These are phyloP conservation scores for Allomyces macrogynus DNA, from an alignment of 192 early-diverging fungal genomes.

Conservation along the genomic window DNA sequence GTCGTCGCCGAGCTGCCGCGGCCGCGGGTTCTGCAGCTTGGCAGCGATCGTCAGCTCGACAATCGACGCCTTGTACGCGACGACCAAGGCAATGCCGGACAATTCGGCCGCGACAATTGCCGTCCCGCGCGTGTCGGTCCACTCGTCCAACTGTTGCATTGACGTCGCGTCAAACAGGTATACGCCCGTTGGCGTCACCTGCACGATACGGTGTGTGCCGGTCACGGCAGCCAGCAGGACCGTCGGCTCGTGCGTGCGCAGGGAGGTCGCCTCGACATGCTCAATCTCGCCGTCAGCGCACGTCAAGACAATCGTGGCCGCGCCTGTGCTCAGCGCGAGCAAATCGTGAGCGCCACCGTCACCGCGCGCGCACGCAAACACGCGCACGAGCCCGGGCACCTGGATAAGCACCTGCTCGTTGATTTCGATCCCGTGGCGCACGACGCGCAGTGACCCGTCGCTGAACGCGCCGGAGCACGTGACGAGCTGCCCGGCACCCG, in stretches of 20 bases:
- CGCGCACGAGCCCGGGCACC: slow-evolving; percentile 40
- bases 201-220: slow-evolving; percentile 24
- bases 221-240: slow-evolving; percentile 20
- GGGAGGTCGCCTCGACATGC: slow-evolving; percentile 13
- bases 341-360: not conserved
- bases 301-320: not conserved
- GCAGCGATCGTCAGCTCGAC: not conserved
- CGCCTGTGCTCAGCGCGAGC: not conserved
- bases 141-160: slow-evolving; percentile 17
- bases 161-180: slow-evolving; percentile 18
- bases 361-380: slow-evolving; percentile 15
- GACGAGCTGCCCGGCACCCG: slow-evolving; percentile 39
- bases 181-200: slow-evolving; percentile 32
- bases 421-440: slow-evolving; percentile 78
- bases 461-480: slow-evolving; percentile 59
- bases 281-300: slow-evolving; percentile 8
- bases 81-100: not conserved
- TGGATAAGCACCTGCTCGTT: slow-evolving; percentile 32
- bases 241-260: slow-evolving; percentile 19
- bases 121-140: slow-evolving; percentile 12
- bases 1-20: slow-evolving; percentile 33
- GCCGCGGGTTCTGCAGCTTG: slow-evolving; percentile 9
- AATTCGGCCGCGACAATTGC: too few relatives aligned
- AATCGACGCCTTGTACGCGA: slow-evolving; percentile 1
- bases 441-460: slow-evolving; percentile 53